A percentile compares a stretch with the other conserved stretches of the same genome.
Evolutionary conservation across 352 stramenopile species (phyloP).

Genomic region (Aphanomyces astaci): DNA sequence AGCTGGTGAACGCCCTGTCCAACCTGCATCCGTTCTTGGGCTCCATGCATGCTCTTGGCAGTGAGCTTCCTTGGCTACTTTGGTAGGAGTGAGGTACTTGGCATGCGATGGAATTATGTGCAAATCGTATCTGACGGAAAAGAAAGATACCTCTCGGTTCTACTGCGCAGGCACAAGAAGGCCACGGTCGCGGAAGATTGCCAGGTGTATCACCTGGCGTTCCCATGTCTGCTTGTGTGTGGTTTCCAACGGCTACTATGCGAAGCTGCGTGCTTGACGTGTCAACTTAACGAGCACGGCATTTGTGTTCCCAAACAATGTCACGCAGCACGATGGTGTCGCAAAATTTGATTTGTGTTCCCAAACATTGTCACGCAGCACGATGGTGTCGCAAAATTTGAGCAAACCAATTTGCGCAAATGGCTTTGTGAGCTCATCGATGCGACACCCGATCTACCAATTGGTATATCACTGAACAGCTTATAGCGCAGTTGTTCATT

Average conservation of each 20-base stretch:
- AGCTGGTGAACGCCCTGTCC: background rate
- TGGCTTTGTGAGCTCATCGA: background rate
- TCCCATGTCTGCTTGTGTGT: conserved; percentile 8
- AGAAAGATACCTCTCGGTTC: conserved; percentile 5
- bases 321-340: background rate
- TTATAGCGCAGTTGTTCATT: background rate
- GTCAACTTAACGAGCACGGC: background rate
- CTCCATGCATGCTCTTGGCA: conserved; percentile 1
- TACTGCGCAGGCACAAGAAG: conserved; percentile 7
- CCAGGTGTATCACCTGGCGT: conserved; percentile 5
- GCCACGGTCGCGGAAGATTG: background rate
- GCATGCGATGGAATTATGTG: conserved; percentile 9
- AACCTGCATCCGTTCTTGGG: background rate
- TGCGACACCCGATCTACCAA: background rate
- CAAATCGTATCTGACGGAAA: background rate
- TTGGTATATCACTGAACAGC: background rate
- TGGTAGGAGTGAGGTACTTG: background rate
- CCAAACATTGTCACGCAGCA: background rate
- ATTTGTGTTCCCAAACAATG: conserved; percentile 9
- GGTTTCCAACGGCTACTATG: background rate
- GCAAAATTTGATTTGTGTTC: conserved; percentile 8
- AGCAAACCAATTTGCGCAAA: conserved; percentile 4
- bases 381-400: background rate
- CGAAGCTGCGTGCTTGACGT: background rate
- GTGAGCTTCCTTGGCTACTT: conserved; percentile 8